Base-by-base conservation (phyloP, 495 filamentous ascomycete genomes). In the Sabuloglossum arenarium region DNA sequence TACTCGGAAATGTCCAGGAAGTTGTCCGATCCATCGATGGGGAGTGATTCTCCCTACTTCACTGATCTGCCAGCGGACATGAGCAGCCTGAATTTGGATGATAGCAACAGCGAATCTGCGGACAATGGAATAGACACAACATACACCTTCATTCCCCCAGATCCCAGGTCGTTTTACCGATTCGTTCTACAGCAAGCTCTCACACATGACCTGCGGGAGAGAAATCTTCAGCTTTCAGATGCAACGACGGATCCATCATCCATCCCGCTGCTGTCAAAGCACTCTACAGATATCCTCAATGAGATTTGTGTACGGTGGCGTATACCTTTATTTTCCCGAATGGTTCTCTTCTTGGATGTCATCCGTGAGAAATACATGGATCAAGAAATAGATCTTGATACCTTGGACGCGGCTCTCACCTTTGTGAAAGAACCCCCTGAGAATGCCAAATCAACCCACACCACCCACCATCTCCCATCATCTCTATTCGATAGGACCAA, bases 221-320 rank as follows among this genome's bases (percentile, higher is more conserved):
- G 71, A 6, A 73, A 74, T 27, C 61, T 75, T 23, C 71, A 79
- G 61, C 70, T 76, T 6, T 65, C 73, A 12, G 75, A 74, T 58
- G 68, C 73, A 23, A 76, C 69, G 30, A 71, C 69, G 24, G 79
- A 75, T 19, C 72, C 61, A 52, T 74, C 67, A 51, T 70, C 80
- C 10, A 70, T 79, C 60, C 79, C 76, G 45, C 69, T 90, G 23
- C 70, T 99, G 12, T 91, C 88, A 0, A 86, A 86, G 59, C 76
- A 85, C 49, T 91, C 88, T 1, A 74, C 75, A 11, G 87, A 95
- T 54, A 70, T 99, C 57, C 69, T 97, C 55, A 82, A 82, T 61
- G 90, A 97, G 62, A 74, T 94, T 43, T 84, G 79, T 61, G 68
- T 86, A 60, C 80, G 89, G 58, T 99, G 93, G 93, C 81, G 93